Base-by-base conservation (phyloP, 192 early-diverging fungal species). In the Podila epigama region DNA sequence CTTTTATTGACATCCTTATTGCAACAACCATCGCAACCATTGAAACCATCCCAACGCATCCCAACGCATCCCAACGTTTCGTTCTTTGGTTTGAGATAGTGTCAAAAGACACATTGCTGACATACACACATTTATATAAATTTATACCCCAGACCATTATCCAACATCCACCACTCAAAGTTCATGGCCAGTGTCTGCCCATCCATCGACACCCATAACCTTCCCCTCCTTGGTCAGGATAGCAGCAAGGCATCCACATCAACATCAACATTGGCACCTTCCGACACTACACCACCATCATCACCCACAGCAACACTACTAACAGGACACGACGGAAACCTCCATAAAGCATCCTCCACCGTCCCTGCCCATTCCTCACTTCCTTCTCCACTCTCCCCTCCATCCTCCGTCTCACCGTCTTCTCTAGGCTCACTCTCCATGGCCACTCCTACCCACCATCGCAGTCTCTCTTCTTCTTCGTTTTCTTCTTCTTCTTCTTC, bases 301-400 rank as follows among this genome's bases (percentile, higher is more conserved):
- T 33, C 5, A 29, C 20, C 66, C n/a, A 4, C 15, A 42, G 58
- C 66, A 20, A 8, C n/a, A 37, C 34, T 28, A 56, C 22, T 51
- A 66, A 58, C 28, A 29, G 54, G 33, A 11, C 12, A 32, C 8
- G 12, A 28, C 11, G 29, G 12, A 11, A 15, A 15, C 22, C 9
- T 18, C 4, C 20, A n/a, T 58, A 58, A 20, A 28, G 44, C 9
- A 25, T 34, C 58, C 15, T 51, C 65, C 36, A 36, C 68, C 65
- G 68, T 75, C 40, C 60, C 72, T 20, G 54, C 57, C 33, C 72
- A 75, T 52, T 75, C 72, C 9, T 75, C 65, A 0, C 52, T 75
- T 18, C 72, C 72, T 34, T 75, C 72, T 11, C 72, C 72, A 31
- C 72, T 75, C 65, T 75, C 72, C 16, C 72, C 72, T 63, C 60